Percentiles rank a stretch among this genome's conserved stretches.
Evolutionary conservation across 352 stramenopile genomes (phyloP).

Genomic region (Phytopythium aichiense): DNA sequence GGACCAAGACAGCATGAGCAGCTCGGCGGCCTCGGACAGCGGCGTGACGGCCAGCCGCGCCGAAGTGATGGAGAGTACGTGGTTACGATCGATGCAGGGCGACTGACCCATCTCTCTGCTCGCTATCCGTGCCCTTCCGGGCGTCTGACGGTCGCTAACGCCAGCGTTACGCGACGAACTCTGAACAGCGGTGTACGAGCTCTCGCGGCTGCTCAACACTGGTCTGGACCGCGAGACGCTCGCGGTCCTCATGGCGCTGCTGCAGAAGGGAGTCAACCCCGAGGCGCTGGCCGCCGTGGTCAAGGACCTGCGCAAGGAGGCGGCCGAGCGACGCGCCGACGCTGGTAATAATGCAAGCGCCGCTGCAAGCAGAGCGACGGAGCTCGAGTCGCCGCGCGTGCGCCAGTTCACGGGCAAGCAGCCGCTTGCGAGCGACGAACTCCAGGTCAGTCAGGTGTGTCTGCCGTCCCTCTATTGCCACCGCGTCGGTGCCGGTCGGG

Average conservation of each 20-base stretch:
- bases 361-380: conserved; percentile 1
- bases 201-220: conserved; percentile 89
- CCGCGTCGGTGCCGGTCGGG: background rate
- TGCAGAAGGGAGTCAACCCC: conserved; percentile 89
- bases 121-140: background rate
- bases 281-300: conserved; percentile 86
- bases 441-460: conserved; percentile 73
- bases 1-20: background rate
- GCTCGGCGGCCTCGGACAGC: conserved; percentile 9
- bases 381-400: conserved; percentile 16
- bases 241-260: conserved; percentile 80
- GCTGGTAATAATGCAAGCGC: conserved; percentile 6
- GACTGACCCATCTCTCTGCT: background rate
- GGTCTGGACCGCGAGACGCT: conserved; percentile 88
- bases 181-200: conserved; percentile 78
- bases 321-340: conserved; percentile 11
- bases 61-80: conserved; percentile 60
- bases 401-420: conserved; percentile 51
- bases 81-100: too few relatives aligned
- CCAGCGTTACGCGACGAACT: background rate
- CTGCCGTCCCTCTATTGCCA: background rate
- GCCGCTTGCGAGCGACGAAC: conserved; percentile 38
- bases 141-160: background rate
- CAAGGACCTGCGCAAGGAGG: conserved; percentile 85
- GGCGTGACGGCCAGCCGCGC: conserved; percentile 41